Conservation (phyloP, 495 filamentous ascomycete species). For the Copromyces sp. region DNA sequence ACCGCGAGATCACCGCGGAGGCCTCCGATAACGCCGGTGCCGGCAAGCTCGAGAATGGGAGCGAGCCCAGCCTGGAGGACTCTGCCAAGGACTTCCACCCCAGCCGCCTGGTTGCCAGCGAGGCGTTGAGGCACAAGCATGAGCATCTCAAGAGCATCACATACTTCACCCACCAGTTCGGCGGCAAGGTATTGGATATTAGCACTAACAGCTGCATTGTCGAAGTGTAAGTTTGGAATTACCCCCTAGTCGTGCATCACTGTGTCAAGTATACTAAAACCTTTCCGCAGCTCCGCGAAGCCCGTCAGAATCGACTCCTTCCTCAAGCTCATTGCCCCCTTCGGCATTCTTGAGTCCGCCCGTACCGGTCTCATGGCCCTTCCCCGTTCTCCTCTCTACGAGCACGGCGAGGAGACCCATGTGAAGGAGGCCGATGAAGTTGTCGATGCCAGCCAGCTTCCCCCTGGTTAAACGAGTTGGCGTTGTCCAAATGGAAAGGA, state of each 20-base stretch:
- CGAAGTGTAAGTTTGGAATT: slow-evolving; percentile 63
- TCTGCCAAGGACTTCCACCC: slow-evolving; percentile 71
- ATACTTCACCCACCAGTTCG: slow-evolving; percentile 92
- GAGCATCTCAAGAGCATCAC: slow-evolving; percentile 93
- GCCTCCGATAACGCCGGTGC: background rate
- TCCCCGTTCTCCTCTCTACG: slow-evolving; percentile 79
- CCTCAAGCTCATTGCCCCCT: slow-evolving; percentile 90
- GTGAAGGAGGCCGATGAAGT: slow-evolving; percentile 83
- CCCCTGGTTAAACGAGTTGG: slow-evolving; percentile 60
- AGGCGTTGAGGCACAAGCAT: slow-evolving; percentile 90
- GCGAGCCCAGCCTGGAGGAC: slow-evolving; percentile 26
- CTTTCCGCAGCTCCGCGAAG: slow-evolving; percentile 65
- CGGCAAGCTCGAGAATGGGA: slow-evolving; percentile 18
- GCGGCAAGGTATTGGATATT: slow-evolving; percentile 94
- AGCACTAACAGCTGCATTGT: slow-evolving; percentile 98
- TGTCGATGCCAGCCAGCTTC: slow-evolving; percentile 85
- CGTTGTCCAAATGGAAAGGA: slow-evolving; percentile 2
- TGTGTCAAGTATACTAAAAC: slow-evolving; percentile 6
- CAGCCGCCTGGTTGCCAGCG: slow-evolving; percentile 66
- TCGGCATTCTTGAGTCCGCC: slow-evolving; percentile 91
- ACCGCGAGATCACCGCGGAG: slow-evolving; percentile 57
- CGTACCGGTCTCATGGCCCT: slow-evolving; percentile 94
- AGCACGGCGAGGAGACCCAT: slow-evolving; percentile 58
- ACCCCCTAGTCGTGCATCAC: background rate
- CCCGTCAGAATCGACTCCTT: slow-evolving; percentile 91